Evolutionary conservation across 1,284 basidiomycete species (phyloP).

Genomic region (Fomes fomentarius): DNA sequence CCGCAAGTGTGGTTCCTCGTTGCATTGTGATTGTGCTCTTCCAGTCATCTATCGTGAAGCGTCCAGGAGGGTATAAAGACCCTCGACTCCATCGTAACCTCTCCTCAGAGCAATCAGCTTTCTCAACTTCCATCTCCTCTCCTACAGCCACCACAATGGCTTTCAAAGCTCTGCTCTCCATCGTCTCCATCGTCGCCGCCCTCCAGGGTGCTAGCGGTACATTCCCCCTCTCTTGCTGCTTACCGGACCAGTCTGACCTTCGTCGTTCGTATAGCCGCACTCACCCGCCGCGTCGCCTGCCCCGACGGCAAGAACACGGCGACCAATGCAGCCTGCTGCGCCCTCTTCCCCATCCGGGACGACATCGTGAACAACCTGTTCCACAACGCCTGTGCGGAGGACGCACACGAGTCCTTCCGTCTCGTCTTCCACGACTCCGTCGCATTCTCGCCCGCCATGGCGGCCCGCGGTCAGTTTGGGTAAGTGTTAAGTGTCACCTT

Average conservation of each 20-base stretch:
- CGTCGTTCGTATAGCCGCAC: conserved; percentile 4
- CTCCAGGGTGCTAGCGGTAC: neutral
- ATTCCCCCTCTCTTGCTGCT: neutral
- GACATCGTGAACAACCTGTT: conserved; percentile 1
- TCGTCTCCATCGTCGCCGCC: conserved; percentile 2
- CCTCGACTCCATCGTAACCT: too few species aligned
- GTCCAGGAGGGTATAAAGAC: neutral
- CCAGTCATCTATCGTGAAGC: too few species aligned
- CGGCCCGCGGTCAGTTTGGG: conserved; percentile 8
- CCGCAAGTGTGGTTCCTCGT: too few species aligned
- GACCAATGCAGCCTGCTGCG: conserved; percentile 40
- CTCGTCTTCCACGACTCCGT: conserved; percentile 23
- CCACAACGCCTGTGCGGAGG: conserved; percentile 2
- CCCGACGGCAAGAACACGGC: conserved; percentile 28
- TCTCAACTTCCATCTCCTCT: neutral
- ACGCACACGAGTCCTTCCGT: conserved; percentile 3
- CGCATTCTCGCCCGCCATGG: conserved; percentile 25
- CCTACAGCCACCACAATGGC: neutral
- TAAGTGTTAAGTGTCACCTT: neutral
- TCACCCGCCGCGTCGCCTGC: conserved; percentile 20
- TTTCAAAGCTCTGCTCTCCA: conserved; percentile 2
- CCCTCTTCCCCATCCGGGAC: conserved; percentile 34
- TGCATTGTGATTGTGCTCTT: too few species aligned
- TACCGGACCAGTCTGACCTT: neutral
- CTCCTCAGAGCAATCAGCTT: neutral